phyloP scores from a whole-genome alignment of 805 yeast species.

The Teunomyces stri region DNA sequence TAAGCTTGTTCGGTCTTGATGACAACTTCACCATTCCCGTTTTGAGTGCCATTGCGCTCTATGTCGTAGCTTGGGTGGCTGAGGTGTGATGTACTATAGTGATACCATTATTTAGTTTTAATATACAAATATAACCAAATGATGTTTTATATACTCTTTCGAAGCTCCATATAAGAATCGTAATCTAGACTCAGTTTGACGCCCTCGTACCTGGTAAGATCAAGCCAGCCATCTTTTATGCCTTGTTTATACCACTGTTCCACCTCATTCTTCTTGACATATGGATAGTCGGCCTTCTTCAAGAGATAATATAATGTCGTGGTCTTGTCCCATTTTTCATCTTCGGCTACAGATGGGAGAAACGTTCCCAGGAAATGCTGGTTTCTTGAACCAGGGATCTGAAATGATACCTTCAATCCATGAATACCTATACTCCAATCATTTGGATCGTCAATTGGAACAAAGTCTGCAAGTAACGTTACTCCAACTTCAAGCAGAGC shows the following conservation, averaged over 20 bases:
- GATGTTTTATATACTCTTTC: constrained; percentile 4
- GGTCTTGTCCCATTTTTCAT: constrained; percentile 75
- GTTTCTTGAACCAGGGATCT: constrained; percentile 22
- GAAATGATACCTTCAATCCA: constrained; percentile 67
- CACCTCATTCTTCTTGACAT: constrained; percentile 2
- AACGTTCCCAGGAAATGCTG: constrained; percentile 68
- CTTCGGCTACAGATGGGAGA: constrained; percentile 85
- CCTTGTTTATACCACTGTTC: constrained; percentile 27
- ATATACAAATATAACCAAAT: neutral
- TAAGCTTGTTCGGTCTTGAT: constrained; percentile 74
- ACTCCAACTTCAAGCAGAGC: constrained; percentile 54
- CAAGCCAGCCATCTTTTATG: constrained; percentile 31
- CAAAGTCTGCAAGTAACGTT: constrained; percentile 63
- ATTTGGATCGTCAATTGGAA: constrained; percentile 45
- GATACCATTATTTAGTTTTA: constrained; percentile 1
- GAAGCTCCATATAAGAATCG: constrained; percentile 18
- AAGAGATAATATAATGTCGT: constrained; percentile 73
- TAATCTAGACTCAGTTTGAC: constrained; percentile 25
- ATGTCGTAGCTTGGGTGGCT: constrained; percentile 38
- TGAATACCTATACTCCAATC: constrained; percentile 85
- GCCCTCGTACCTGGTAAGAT: constrained; percentile 36
- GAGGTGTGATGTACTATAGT: constrained; percentile 1
- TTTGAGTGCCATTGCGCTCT: constrained; percentile 66
- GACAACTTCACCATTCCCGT: constrained; percentile 96
- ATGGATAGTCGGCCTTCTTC: constrained; percentile 59